phyloP scores from a whole-genome alignment of 1,284 basidiomycete species.

The Earliella scabrosa region DNA sequence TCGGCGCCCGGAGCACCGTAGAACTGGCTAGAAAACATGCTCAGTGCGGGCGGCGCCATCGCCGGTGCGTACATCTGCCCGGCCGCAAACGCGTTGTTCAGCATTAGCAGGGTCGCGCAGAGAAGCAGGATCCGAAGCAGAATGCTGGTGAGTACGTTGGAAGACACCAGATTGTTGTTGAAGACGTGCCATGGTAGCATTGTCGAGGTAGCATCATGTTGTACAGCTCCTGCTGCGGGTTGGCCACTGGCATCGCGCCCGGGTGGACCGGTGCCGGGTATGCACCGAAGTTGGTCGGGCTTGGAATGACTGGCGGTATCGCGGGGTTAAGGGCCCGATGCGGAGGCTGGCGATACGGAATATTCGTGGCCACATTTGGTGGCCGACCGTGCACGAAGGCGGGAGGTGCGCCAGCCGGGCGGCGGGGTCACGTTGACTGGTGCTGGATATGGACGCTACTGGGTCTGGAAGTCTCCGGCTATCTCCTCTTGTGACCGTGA shows the following conservation, averaged over 20 bases:
- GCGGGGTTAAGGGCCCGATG: conserved; percentile 55
- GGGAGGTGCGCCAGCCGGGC: conserved; percentile 15
- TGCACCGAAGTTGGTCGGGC: conserved; percentile 50
- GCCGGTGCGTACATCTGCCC: conserved; percentile 42
- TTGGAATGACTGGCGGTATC: conserved; percentile 48
- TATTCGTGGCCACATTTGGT: conserved; percentile 46
- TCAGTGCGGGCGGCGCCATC: conserved; percentile 49
- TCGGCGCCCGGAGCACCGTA: conserved; percentile 58
- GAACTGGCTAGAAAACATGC: conserved; percentile 70
- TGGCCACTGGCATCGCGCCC: conserved; percentile 67
- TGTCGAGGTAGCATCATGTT: conserved; percentile 77
- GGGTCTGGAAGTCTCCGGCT: conserved; percentile 59
- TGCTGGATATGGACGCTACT: conserved; percentile 55
- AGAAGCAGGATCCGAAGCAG: conserved; percentile 76
- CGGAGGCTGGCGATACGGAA: conserved; percentile 58
- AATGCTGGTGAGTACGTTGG: conserved; percentile 75
- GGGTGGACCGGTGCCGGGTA: conserved; percentile 60
- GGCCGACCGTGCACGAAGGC: conserved; percentile 56
- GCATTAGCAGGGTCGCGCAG: conserved; percentile 67
- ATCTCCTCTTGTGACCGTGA: conserved; percentile 53
- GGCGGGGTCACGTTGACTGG: conserved; percentile 19
- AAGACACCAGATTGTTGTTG: conserved; percentile 77
- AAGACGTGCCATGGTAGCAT: conserved; percentile 68
- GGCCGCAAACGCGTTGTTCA: conserved; percentile 57
- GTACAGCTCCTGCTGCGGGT: conserved; percentile 75